These are phyloP conservation scores for Termitomyces sp. DNA, from an alignment of 768 basidiomycete genomes.

Conservation along the genomic window DNA sequence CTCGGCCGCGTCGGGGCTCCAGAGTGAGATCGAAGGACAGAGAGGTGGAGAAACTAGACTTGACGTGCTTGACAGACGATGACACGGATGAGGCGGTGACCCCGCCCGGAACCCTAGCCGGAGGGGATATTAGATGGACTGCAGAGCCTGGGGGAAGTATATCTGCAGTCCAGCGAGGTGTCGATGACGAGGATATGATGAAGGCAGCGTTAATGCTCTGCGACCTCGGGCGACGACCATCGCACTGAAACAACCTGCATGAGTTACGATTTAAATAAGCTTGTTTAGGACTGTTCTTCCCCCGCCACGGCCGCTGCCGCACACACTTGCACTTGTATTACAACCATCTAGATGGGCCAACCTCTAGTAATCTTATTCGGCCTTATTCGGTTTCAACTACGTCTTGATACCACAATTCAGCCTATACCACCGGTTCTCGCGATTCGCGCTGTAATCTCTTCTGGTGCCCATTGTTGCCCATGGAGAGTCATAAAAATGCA, in stretches of 20 bases:
- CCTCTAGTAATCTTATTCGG: not conserved
- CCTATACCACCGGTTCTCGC: not conserved
- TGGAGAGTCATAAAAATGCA: not conserved
- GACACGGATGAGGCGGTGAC: slow-evolving; percentile 64
- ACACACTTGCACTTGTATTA: slow-evolving; percentile 1
- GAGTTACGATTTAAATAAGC: slow-evolving; percentile 12
- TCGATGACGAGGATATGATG: slow-evolving; percentile 62
- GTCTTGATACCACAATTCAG: not conserved
- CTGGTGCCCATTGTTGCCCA: slow-evolving; percentile 9
- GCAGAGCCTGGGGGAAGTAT: slow-evolving; percentile 14
- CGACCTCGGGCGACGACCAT: slow-evolving; percentile 36
- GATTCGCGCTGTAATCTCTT: not conserved
- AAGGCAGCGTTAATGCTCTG: slow-evolving; percentile 64
- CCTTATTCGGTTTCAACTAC: not conserved
- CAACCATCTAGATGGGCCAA: not conserved
- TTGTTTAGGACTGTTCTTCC: slow-evolving; percentile 9
- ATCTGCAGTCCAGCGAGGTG: slow-evolving; percentile 15
- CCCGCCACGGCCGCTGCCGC: not conserved
- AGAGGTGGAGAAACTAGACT: slow-evolving; percentile 23
- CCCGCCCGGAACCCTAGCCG: slow-evolving; percentile 47
- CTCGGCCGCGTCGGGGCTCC: slow-evolving; percentile 4
- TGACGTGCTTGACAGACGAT: slow-evolving; percentile 55
- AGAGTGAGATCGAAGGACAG: slow-evolving; percentile 15
- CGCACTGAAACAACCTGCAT: slow-evolving; percentile 5
- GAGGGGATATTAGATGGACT: slow-evolving; percentile 34